These are phyloP conservation scores for Microbotryomycetes sp. DNA, from an alignment of 1,284 basidiomycete genomes.

Conservation along the genomic window DNA sequence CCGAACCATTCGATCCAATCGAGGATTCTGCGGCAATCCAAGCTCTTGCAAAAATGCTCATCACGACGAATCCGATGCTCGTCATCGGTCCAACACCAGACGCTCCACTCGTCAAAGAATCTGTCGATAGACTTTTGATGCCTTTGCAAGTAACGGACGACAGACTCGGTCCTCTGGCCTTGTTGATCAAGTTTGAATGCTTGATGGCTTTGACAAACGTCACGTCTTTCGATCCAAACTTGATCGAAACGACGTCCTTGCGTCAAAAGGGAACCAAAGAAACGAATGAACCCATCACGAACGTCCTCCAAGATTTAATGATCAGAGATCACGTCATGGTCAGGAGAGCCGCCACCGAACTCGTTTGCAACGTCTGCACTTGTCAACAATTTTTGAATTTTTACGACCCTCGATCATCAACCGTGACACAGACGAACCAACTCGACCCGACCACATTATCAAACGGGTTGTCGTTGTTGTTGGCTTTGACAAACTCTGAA, in stretches of 20 bases:
- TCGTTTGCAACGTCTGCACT: constrained; percentile 85
- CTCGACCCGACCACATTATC: constrained; percentile 37
- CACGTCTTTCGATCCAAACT: constrained; percentile 62
- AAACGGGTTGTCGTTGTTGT: constrained; percentile 68
- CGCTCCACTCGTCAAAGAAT: constrained; percentile 65
- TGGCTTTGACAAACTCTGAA: constrained; percentile 74
- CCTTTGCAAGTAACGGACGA: constrained; percentile 46
- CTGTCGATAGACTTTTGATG: constrained; percentile 64
- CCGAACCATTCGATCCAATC: constrained; percentile 4
- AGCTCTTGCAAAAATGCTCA: constrained; percentile 84
- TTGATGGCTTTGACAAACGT: constrained; percentile 95
- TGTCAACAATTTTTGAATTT: constrained; percentile 65
- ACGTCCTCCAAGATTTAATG: constrained; percentile 67
- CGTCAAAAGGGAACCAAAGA: constrained; percentile 1
- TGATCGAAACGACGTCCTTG: constrained; percentile 56
- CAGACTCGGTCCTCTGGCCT: constrained; percentile 22
- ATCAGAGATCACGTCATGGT: constrained; percentile 71
- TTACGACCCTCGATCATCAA: too few relatives aligned
- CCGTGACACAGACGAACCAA: too few relatives aligned
- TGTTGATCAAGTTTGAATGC: constrained; percentile 82
- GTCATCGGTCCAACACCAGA: constrained; percentile 70
- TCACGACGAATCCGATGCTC: constrained; percentile 79
- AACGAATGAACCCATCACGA: constrained; percentile 13
- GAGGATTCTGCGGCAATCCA: constrained; percentile 64
- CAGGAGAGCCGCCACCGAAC: constrained; percentile 77